These are phyloP conservation scores for Eucalyptus brandiana DNA, from an alignment of 345 rosid species.

Conservation along the genomic window DNA sequence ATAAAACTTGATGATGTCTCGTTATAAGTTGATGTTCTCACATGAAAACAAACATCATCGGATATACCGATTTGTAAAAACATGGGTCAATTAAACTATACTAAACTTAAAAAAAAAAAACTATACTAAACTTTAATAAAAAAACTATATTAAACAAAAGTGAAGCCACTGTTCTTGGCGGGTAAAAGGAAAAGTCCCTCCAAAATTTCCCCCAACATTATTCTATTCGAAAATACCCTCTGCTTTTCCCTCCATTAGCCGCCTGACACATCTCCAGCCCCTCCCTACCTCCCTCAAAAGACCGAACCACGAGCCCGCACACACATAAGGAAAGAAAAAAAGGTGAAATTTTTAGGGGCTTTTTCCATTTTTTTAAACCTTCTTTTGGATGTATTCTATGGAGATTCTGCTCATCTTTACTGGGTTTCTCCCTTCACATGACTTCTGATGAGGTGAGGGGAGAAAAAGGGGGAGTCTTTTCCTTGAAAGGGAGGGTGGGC, in stretches of 20 bases:
- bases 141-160: neutral
- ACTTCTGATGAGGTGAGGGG: neutral
- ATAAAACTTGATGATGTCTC: accelerated
- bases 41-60: neutral
- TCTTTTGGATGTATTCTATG: neutral
- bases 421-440: neutral
- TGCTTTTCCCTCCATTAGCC: constrained; percentile 25
- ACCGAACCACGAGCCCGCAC: neutral
- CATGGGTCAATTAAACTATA: neutral
- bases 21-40: neutral
- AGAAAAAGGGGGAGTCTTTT: neutral
- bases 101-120: too few species aligned
- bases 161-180: constrained; percentile 30
- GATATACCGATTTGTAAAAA: neutral
- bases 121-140: too few species aligned
- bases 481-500: neutral
- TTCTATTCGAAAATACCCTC: neutral
- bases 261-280: neutral
- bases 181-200: constrained; percentile 12
- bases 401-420: neutral
- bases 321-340: neutral
- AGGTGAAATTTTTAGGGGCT: neutral
- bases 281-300: constrained; percentile 7
- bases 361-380: neutral
- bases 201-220: neutral